phyloP scores from a whole-genome alignment of 768 basidiomycete species.

The Pleurotus sapidus region DNA sequence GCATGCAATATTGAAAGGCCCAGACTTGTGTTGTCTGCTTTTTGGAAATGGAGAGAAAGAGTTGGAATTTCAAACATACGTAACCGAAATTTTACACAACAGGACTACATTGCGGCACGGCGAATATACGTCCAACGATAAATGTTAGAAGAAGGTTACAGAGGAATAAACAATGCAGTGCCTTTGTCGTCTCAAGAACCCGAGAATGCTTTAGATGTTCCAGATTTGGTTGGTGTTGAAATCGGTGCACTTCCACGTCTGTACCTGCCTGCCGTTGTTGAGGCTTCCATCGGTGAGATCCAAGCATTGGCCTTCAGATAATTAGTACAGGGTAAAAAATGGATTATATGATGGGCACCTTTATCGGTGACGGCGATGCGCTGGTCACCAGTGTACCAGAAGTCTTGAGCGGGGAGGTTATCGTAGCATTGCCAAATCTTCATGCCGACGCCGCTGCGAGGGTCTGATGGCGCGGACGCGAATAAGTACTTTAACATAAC shows the following conservation, averaged over 20 bases:
- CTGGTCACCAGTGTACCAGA: neutral
- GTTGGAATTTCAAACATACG: too few relatives aligned
- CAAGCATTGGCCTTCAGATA: neutral
- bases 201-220: too few relatives aligned
- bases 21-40: too few relatives aligned
- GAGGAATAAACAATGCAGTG: too few relatives aligned
- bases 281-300: neutral
- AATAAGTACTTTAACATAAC: neutral
- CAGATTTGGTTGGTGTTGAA: neutral
- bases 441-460: neutral
- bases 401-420: neutral
- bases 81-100: too few relatives aligned
- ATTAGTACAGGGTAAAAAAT: neutral
- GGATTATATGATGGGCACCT: neutral
- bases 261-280: neutral
- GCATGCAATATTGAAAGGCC: too few relatives aligned
- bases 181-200: too few relatives aligned
- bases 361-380: neutral
- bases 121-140: too few relatives aligned
- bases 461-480: neutral
- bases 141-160: too few relatives aligned
- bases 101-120: too few relatives aligned
- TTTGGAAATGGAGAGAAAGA: too few relatives aligned
- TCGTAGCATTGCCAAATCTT: neutral
- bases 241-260: neutral